Evolutionary conservation across 78 protist species (phyloP), one percentile per base, ranked within the genome.

Genomic region (Diacronema lutheri): DNA sequence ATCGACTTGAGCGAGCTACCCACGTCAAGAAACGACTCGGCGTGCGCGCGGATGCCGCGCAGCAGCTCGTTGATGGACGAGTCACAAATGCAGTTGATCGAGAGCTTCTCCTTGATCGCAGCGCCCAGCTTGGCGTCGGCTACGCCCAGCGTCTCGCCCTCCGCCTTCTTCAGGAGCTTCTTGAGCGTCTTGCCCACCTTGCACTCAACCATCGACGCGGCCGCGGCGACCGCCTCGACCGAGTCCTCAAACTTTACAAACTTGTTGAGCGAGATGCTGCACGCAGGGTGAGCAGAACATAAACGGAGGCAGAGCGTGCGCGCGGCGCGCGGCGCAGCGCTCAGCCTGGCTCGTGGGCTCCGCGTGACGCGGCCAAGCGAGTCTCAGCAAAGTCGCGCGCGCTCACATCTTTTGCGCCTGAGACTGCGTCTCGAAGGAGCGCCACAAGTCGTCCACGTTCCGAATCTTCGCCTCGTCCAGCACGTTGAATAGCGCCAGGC

Each of bases 51-150:
- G 60, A 95, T 84, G 13, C 57, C 68, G 16, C 97, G 90, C 85
- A 93, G 37, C 58, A 95, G 90, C 86, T 93, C 94, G 50, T 10
- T 6, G 37, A 71, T 58, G 21, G 50, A n/a, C 37, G 41, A 57
- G 79, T 71, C 79, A 11, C 4, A 31, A 57, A 93, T 71, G 89
- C 96, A 95, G 38, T 29, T 40, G 71, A 94, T 86, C 7, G 23
- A 78, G 69, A 94, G 79, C 65, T 66, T 58, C 35, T 96, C 96
- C 82, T 97, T 95, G 86, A 98, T 96, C 29, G 88, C 87, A 26
- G 86, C 83, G 41, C 95, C 99, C 60, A 97, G 90, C 87, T 94
- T 95, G 40, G 88, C 44, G 65, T 98, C 99, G n/a, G 86, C 35
- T 33, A 95, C 97, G 35, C 92, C 93, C 0, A 98, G 89, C 65